Evolutionary conservation across 768 basidiomycete species (phyloP).

Genomic region (Amanita pallidorosea): DNA sequence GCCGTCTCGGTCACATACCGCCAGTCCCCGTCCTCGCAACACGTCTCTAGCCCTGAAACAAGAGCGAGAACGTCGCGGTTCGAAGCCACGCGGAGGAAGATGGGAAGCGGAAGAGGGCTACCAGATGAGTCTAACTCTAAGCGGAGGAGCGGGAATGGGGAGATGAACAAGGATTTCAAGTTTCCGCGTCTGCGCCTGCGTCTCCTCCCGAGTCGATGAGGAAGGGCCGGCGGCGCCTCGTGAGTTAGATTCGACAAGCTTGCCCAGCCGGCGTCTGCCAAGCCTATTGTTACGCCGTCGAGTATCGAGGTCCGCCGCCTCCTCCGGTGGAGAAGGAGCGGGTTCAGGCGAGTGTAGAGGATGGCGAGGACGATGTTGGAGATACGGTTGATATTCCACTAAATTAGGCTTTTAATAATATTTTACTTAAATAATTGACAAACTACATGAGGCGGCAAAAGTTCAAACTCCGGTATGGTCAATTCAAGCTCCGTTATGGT

Average conservation of each 20-base stretch:
- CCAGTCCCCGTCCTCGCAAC: conserved; percentile 28
- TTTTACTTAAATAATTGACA: too few species aligned
- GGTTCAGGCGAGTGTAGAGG: conserved; percentile 28
- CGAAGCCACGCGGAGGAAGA: conserved; percentile 46
- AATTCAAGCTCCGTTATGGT: too few species aligned
- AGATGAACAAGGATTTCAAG: conserved; percentile 70
- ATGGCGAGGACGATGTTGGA: conserved; percentile 65
- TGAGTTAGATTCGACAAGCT: conserved; percentile 6
- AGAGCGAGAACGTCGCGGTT: conserved; percentile 20
- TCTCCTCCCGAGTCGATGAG: conserved; percentile 8
- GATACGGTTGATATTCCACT: conserved; percentile 67
- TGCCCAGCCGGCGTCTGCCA: conserved; percentile 1
- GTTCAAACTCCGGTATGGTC: too few species aligned
- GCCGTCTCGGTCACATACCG: conserved; percentile 39
- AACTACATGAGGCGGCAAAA: too few species aligned
- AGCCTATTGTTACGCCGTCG: conserved; percentile 40
- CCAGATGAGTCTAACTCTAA: conserved; percentile 19
- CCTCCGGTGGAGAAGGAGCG: conserved; percentile 71
- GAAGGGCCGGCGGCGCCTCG: background rate
- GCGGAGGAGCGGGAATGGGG: conserved; percentile 49
- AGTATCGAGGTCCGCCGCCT: conserved; percentile 73
- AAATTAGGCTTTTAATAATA: too few species aligned
- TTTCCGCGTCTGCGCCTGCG: conserved; percentile 38
- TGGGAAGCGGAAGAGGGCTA: conserved; percentile 10
- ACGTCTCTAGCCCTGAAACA: conserved; percentile 16